Percentiles rank a stretch among this genome's conserved stretches.
Evolutionary conservation across 495 filamentous ascomycete species (phyloP).

Genomic region (Neurospora sp.): DNA sequence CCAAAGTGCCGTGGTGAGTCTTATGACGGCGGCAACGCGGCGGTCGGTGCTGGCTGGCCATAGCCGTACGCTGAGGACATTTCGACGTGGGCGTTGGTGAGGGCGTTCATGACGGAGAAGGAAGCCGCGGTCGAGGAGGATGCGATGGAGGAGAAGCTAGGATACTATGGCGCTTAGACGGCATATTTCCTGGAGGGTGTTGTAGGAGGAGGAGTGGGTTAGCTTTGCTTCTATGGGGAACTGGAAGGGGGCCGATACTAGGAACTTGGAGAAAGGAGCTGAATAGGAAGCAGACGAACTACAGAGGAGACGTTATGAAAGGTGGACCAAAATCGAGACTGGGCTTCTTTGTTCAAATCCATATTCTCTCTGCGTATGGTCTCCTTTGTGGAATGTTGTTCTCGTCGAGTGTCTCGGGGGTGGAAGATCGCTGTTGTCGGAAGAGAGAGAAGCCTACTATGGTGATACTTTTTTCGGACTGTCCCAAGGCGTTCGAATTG

Average conservation of each 20-base stretch:
- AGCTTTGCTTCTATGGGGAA: neutral
- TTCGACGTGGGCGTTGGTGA: neutral
- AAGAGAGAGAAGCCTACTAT: too few species aligned
- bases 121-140: neutral
- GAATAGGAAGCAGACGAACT: neutral
- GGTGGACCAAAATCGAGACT: neutral
- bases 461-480: too few species aligned
- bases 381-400: neutral
- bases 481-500: too few species aligned
- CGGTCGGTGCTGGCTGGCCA: neutral
- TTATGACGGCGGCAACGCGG: neutral
- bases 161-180: neutral
- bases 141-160: neutral
- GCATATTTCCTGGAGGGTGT: neutral
- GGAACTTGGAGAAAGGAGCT: too few species aligned
- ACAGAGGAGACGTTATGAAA: neutral
- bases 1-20: neutral
- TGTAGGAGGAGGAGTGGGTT: neutral
- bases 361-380: neutral
- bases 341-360: neutral
- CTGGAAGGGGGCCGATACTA: neutral
- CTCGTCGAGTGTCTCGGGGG: neutral
- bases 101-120: neutral
- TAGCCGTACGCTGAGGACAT: neutral
- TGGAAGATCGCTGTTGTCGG: too few species aligned